phyloP scores from a whole-genome alignment of 2,329 filamentous ascomycete species.

The Rosellinia necatrix region DNA sequence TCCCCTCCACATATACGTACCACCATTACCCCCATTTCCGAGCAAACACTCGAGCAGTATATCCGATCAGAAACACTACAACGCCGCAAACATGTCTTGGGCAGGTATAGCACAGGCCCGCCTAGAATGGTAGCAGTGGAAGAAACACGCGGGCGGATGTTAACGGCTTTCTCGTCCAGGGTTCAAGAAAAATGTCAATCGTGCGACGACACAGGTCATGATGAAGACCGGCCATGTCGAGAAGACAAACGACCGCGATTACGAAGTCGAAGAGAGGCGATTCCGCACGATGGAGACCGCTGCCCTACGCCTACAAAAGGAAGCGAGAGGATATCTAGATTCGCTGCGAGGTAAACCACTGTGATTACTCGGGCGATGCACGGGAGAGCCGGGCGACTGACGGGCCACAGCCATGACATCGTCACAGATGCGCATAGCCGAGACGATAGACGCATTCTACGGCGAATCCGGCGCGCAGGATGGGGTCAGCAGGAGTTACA shows the following conservation, averaged over 20 bases:
- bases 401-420: slow-evolving; percentile 74
- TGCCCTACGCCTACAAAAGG: slow-evolving; percentile 89
- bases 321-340: slow-evolving; percentile 97
- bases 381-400: slow-evolving; percentile 51
- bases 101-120: slow-evolving; percentile 55
- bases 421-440: slow-evolving; percentile 98
- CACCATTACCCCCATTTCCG: too few species aligned
- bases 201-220: slow-evolving; percentile 99
- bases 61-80: slow-evolving; percentile 12
- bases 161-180: slow-evolving; percentile 50
- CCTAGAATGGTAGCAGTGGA: neutral
- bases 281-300: slow-evolving; percentile 98
- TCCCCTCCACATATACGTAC: neutral
- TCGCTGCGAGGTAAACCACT: slow-evolving; percentile 86
- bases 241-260: slow-evolving; percentile 97
- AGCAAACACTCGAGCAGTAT: neutral
- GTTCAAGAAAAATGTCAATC: slow-evolving; percentile 97
- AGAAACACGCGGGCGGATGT: neutral
- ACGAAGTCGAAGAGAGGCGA: slow-evolving; percentile 95
- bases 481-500: slow-evolving; percentile 95
- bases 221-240: slow-evolving; percentile 99
- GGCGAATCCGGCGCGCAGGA: slow-evolving; percentile 93
- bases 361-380: too few species aligned
- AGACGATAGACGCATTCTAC: slow-evolving; percentile 99
- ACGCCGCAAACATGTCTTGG: slow-evolving; percentile 66